phyloP scores from a whole-genome alignment of 1,139 yeast genomes.

The Yamadazyma friedrichii region DNA sequence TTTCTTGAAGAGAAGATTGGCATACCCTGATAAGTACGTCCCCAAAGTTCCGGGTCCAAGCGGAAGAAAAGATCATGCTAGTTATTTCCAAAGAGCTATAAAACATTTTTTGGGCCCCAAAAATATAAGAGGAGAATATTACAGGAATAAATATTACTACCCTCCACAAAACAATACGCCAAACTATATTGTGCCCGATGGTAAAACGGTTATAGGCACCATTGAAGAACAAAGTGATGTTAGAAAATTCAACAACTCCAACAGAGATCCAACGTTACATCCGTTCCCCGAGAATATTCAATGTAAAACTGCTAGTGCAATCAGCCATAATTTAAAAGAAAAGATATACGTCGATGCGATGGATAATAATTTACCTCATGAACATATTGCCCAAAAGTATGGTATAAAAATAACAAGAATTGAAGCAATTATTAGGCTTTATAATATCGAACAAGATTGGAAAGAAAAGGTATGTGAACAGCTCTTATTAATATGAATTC shows the following conservation, averaged over 20 bases:
- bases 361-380: slow-evolving; percentile 54
- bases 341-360: slow-evolving; percentile 59
- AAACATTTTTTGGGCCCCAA: slow-evolving; percentile 75
- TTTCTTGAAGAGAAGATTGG: slow-evolving; percentile 23
- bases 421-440: slow-evolving; percentile 76
- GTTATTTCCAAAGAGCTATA: slow-evolving; percentile 27
- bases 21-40: slow-evolving; percentile 28
- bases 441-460: slow-evolving; percentile 63
- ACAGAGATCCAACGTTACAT: slow-evolving; percentile 41
- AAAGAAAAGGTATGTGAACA: slow-evolving; percentile 56
- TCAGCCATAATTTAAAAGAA: slow-evolving; percentile 58
- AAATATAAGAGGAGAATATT: slow-evolving; percentile 81
- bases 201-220: slow-evolving; percentile 32
- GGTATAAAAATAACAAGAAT: slow-evolving; percentile 83
- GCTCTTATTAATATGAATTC: not conserved
- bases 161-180: slow-evolving; percentile 75
- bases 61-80: slow-evolving; percentile 32
- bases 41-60: slow-evolving; percentile 24
- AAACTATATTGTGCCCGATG: slow-evolving; percentile 69
- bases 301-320: slow-evolving; percentile 64
- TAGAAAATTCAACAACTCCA: slow-evolving; percentile 14
- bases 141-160: slow-evolving; percentile 69
- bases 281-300: slow-evolving; percentile 81
- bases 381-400: slow-evolving; percentile 75
- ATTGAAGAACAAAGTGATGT: slow-evolving; percentile 12